A percentile compares a stretch with the other conserved stretches of the same genome.
Evolutionary conservation across 805 yeast species (phyloP).

Genomic region (Nakazawaea molendinolei): DNA sequence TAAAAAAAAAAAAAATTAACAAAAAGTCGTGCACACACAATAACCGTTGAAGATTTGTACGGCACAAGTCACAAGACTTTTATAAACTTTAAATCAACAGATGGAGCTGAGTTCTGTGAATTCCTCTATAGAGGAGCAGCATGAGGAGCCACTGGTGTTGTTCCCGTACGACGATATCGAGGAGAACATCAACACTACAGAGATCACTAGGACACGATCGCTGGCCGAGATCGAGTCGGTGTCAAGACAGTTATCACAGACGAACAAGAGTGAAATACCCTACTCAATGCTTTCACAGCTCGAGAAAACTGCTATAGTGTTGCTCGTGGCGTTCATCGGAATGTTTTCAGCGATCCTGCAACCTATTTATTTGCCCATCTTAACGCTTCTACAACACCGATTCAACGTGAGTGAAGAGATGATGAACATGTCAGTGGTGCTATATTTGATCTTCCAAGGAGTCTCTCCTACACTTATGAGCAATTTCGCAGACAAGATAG

Average conservation of each 20-base stretch:
- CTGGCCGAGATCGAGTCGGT: neutral
- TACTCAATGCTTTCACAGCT: constrained; percentile 36
- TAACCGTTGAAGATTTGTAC: no score
- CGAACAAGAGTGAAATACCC: constrained; percentile 16
- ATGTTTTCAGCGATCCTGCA: constrained; percentile 62
- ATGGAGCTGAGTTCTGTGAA: no score
- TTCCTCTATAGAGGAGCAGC: no score
- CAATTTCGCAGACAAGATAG: constrained; percentile 54
- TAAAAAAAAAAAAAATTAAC: no score
- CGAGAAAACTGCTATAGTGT: constrained; percentile 36
- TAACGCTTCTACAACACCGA: constrained; percentile 42
- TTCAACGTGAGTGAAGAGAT: constrained; percentile 45
- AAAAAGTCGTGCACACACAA: no score
- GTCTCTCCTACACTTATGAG: constrained; percentile 58
- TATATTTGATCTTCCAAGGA: constrained; percentile 66
- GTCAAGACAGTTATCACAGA: neutral
- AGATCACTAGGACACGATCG: constrained; percentile 4
- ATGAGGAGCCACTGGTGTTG: neutral
- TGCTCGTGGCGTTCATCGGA: constrained; percentile 39
- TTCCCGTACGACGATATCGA: neutral
- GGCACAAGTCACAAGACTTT: no score
- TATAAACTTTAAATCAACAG: no score
- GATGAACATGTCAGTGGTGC: constrained; percentile 61
- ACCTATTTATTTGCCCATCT: constrained; percentile 68
- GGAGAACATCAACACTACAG: constrained; percentile 7